A percentile compares a stretch with the other conserved stretches of the same genome.
Conservation (phyloP, 2,329 filamentous ascomycete species). For the Cordyceps fumosorosea region DNA sequence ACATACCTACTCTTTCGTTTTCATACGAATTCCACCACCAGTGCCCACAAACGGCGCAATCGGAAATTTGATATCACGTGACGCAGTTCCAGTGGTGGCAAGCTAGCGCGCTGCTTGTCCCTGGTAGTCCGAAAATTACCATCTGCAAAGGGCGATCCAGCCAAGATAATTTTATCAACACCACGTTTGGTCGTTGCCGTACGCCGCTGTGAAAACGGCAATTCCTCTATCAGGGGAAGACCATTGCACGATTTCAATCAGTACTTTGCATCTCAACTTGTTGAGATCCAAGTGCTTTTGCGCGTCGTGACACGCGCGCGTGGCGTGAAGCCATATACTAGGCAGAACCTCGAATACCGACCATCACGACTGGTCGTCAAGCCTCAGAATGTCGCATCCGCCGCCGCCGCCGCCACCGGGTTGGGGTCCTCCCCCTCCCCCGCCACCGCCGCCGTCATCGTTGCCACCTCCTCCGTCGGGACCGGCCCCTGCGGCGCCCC, state of each 20-base stretch:
- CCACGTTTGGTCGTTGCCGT: constrained; percentile 24
- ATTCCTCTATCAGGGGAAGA: constrained; percentile 18
- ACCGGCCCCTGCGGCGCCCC: constrained; percentile 61
- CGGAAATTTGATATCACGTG: constrained; percentile 1
- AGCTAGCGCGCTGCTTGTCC: constrained; percentile 9
- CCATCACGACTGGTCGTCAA: constrained; percentile 19
- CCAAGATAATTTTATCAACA: constrained; percentile 19
- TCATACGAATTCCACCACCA: background rate
- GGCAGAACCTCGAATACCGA: constrained; percentile 10
- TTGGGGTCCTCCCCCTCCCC: constrained; percentile 50
- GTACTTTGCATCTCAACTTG: constrained; percentile 3
- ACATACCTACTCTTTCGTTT: background rate
- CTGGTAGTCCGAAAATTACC: constrained; percentile 28
- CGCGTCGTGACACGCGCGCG: constrained; percentile 29
- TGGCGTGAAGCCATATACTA: constrained; percentile 28
- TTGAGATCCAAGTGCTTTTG: constrained; percentile 12
- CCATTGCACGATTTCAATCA: constrained; percentile 11
- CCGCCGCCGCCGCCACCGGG: constrained; percentile 53
- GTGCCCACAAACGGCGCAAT: background rate
- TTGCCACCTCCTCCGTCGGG: constrained; percentile 50
- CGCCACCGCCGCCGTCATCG: constrained; percentile 47
- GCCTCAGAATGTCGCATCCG: constrained; percentile 42
- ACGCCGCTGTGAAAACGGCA: constrained; percentile 24
- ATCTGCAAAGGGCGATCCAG: constrained; percentile 4
- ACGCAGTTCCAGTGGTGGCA: background rate